Evolutionary conservation across 345 rosid species (phyloP).

Genomic region (rapeseed (Brassica napus)): DNA sequence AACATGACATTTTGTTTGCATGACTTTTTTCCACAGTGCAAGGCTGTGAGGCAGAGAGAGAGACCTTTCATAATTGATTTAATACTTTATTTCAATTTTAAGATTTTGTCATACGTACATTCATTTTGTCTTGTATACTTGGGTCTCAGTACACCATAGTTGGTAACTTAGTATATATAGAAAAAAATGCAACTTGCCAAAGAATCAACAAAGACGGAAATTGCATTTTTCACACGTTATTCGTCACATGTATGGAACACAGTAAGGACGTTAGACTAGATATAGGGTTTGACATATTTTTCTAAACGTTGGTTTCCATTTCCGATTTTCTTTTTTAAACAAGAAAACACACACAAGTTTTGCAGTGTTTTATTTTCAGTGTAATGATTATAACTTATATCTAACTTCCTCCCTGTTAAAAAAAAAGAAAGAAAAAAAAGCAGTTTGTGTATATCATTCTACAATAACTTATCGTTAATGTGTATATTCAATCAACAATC

Average conservation of each 20-base stretch:
- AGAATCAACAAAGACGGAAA: neutral
- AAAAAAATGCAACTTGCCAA: neutral
- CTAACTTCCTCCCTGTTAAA: too few relatives aligned
- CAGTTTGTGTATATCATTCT: neutral
- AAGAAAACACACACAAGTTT: neutral
- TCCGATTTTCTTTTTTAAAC: neutral
- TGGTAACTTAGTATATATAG: neutral
- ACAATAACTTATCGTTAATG: neutral
- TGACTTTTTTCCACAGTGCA: conserved; percentile 15
- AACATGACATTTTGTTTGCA: conserved; percentile 15
- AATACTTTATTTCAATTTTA: neutral
- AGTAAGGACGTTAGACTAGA: neutral
- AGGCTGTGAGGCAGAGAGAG: conserved; percentile 14
- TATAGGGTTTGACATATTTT: neutral
- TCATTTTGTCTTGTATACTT: neutral
- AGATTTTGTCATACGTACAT: conserved; percentile 1
- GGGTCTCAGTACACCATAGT: neutral
- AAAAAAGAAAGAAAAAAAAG: too few relatives aligned
- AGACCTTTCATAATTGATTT: neutral
- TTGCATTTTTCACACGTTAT: neutral
- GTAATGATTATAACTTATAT: neutral
- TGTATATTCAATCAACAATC: neutral
- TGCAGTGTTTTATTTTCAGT: neutral
- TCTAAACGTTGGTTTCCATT: neutral
- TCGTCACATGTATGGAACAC: conserved; percentile 17